These are phyloP conservation scores for Fusarium piperis DNA, from an alignment of 2,329 filamentous ascomycete genomes.

Conservation along the genomic window DNA sequence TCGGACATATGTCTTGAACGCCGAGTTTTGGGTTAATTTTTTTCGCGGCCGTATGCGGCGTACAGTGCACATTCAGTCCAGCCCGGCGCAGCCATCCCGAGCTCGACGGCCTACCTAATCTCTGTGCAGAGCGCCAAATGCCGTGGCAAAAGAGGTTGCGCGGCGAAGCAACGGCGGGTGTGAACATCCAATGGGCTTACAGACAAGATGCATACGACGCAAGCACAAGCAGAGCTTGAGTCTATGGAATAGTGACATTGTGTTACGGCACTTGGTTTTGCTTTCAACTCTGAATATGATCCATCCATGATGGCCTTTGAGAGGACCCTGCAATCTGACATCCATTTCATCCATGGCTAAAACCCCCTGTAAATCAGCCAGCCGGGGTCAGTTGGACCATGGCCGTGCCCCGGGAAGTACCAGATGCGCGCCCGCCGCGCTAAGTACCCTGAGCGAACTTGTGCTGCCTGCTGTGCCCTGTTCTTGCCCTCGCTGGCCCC, in stretches of 20 bases:
- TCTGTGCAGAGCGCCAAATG: slow-evolving; percentile 19
- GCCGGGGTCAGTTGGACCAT: slow-evolving; percentile 6
- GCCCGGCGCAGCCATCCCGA: slow-evolving; percentile 26
- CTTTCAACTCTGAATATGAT: background rate
- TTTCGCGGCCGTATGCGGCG: slow-evolving; percentile 4
- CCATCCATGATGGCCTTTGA: slow-evolving; percentile 11
- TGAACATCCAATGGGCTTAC: slow-evolving; percentile 16
- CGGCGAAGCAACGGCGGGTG: slow-evolving; percentile 9
- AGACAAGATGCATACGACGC: slow-evolving; percentile 2
- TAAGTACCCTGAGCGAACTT: slow-evolving; percentile 17
- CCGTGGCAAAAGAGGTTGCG: slow-evolving; percentile 33
- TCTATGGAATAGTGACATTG: background rate
- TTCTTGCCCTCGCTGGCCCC: slow-evolving; percentile 1
- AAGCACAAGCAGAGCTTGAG: slow-evolving; percentile 7
- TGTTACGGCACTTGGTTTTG: slow-evolving; percentile 3
- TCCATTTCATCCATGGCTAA: slow-evolving; percentile 1
- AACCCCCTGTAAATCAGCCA: slow-evolving; percentile 18
- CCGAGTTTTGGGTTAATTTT: slow-evolving; percentile 19
- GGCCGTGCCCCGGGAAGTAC: slow-evolving; percentile 30
- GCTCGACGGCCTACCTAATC: background rate
- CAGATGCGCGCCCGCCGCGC: slow-evolving; percentile 26
- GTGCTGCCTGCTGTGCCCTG: slow-evolving; percentile 13
- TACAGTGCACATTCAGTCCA: slow-evolving; percentile 27
- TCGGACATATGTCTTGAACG: slow-evolving; percentile 13
- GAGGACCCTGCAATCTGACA: slow-evolving; percentile 30